phyloP scores from a whole-genome alignment of 2,329 filamentous ascomycete species.

The Ophiocordyceps camponoti-rufipedis region DNA sequence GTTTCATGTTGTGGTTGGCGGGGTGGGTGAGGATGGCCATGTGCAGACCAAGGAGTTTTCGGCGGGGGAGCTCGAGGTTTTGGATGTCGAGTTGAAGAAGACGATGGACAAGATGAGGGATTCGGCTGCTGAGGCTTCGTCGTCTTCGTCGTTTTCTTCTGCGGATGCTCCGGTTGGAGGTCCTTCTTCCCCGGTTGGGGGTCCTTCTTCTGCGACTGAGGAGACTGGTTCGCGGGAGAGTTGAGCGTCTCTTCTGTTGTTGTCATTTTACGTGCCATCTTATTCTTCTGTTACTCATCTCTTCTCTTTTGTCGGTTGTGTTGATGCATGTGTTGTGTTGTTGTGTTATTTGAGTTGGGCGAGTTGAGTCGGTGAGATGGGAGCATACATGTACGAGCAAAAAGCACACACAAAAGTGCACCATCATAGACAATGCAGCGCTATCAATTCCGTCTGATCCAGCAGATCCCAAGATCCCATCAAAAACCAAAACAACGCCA shows the following conservation, averaged over 20 bases:
- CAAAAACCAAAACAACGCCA: no score
- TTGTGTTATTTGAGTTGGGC: no score
- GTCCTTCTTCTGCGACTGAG: neutral
- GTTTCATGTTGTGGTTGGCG: conserved; percentile 2
- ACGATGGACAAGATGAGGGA: neutral
- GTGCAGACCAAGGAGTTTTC: conserved; percentile 1
- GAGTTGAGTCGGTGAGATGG: no score
- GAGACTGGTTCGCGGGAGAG: neutral
- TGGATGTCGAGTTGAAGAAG: conserved; percentile 1
- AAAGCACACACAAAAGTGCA: no score
- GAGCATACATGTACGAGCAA: no score
- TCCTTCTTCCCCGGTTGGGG: neutral
- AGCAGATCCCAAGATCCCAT: no score
- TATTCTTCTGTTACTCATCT: neutral
- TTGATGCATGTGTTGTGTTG: no score
- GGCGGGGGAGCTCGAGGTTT: conserved; percentile 1
- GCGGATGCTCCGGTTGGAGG: neutral
- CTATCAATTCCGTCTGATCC: no score
- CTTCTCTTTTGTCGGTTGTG: no score
- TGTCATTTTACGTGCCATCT: neutral
- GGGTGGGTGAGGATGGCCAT: neutral
- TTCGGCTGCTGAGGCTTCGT: neutral
- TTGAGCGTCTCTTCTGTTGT: neutral
- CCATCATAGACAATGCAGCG: no score
- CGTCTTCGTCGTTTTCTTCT: neutral